Evolutionary conservation across 768 basidiomycete species (phyloP).

Genomic region (Termitomyces sp.): DNA sequence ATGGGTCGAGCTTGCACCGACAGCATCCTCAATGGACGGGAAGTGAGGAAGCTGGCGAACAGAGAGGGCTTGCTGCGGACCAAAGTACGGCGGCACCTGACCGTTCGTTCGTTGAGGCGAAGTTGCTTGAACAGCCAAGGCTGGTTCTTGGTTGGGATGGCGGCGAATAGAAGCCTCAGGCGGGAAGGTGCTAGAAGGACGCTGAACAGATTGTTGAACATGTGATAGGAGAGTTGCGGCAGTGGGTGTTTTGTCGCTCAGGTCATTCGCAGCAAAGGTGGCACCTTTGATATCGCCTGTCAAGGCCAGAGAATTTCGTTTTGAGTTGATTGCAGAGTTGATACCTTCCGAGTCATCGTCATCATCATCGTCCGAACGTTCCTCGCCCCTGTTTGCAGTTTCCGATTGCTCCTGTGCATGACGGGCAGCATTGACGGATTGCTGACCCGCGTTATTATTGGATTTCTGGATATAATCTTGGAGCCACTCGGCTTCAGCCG

Average conservation of each 20-base stretch:
- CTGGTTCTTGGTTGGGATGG: constrained; percentile 56
- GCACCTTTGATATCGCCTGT: constrained; percentile 58
- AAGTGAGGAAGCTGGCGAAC: constrained; percentile 78
- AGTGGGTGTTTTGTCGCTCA: constrained; percentile 84
- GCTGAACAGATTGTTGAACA: constrained; percentile 67
- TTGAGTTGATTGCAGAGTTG: constrained; percentile 57
- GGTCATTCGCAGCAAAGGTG: constrained; percentile 53
- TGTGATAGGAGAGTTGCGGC: constrained; percentile 73
- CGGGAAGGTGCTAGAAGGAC: constrained; percentile 56
- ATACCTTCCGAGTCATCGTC: constrained; percentile 81
- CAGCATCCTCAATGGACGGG: constrained; percentile 82
- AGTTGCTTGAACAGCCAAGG: constrained; percentile 49
- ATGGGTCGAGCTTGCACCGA: constrained; percentile 67
- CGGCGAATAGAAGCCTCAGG: constrained; percentile 75
- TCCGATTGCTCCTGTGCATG: constrained; percentile 69
- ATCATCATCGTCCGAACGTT: constrained; percentile 78
- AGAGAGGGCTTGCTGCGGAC: constrained; percentile 49
- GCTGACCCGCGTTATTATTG: constrained; percentile 78
- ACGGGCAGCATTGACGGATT: constrained; percentile 70
- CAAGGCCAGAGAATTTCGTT: constrained; percentile 69
- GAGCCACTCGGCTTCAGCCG: constrained; percentile 86
- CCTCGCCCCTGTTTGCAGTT: constrained; percentile 53
- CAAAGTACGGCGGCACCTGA: constrained; percentile 39
- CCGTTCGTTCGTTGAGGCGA: constrained; percentile 45
- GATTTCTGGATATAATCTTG: constrained; percentile 91